Base-by-base conservation (phyloP, 2,329 filamentous ascomycete species). In the Apiospora koreana region DNA sequence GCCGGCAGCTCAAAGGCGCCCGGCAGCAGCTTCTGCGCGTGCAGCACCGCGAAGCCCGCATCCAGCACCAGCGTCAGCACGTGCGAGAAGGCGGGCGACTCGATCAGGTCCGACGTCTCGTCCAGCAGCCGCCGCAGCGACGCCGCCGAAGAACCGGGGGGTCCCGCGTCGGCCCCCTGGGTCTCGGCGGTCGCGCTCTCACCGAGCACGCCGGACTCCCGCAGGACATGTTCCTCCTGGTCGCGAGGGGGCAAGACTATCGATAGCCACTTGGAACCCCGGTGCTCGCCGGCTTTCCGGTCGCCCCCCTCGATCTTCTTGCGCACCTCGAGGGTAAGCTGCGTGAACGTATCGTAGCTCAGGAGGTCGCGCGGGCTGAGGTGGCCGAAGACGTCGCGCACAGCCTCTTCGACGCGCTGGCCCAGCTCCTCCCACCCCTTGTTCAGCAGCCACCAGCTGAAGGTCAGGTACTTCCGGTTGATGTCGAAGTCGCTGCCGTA, bases 381-480 rank as follows among this genome's bases (percentile, higher is more conserved):
- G 72, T 89, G 87, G n/a, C 94, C 94, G 80, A 98, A 98, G 31
- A 95, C 93, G 68, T 97, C 92, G 75, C 92, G 92, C 31, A 99
- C 96, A 4, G 94, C 94, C n/a, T 86, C 84, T 78, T 94, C 91
- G 65, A 99, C 95, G 73, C 91, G 92, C 70, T 90, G 86, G 87
- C 94, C 92, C 70, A 98, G 84, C 70, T 94, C 90, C 74, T 91
- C 89, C 91, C 94, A 98, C 58, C 96, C 96, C 74, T 90, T 90
- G 82, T 99, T 95, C 65, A 99, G 86, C 65, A 99, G 84, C 95
- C 95, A 99, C 96, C 96, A 99, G 82, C 94, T 97, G 80, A 98
- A 97, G 50, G 95, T 97, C 66, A 99, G 86, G 79, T 98, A 99
- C 78, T 93, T 93, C 75, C 95, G 88, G 81, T 99, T 99, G 43